Percentiles rank a stretch among this genome's conserved stretches.
Conservation (phyloP, 2,329 filamentous ascomycete genomes). For the Ceratocystis ficicola region DNA sequence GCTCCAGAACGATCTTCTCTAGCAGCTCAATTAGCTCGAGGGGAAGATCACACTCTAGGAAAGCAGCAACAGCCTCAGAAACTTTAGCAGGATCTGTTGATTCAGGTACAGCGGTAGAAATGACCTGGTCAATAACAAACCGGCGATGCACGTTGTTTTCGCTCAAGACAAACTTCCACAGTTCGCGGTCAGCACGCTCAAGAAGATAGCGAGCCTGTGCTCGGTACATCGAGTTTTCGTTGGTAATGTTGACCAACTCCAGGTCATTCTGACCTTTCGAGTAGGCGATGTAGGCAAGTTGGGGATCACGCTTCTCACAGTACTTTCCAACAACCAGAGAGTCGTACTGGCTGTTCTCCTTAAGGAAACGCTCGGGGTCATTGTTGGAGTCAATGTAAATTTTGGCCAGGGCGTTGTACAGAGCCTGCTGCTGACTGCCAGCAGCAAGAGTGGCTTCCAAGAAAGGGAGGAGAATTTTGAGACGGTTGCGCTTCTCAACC, state of each 20-base stretch:
- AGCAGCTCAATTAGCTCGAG: conserved; percentile 91
- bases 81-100: conserved; percentile 90
- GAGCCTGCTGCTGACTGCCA: conserved; percentile 90
- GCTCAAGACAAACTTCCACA: conserved; percentile 91
- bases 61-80: conserved; percentile 82
- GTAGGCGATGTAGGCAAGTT: conserved; percentile 88
- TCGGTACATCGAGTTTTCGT: conserved; percentile 99
- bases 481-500: conserved; percentile 88
- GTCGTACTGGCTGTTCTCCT: conserved; percentile 95
- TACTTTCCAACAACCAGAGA: conserved; percentile 89
- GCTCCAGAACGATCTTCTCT: conserved; percentile 99
- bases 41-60: conserved; percentile 82
- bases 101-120: conserved; percentile 85
- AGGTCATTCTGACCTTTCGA: conserved; percentile 94
- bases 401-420: conserved; percentile 95
- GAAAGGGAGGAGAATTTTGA: conserved; percentile 93
- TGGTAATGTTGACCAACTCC: conserved; percentile 93
- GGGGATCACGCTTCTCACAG: conserved; percentile 96
- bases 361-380: conserved; percentile 92
- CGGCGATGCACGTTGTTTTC: conserved; percentile 92
- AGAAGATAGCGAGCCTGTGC: conserved; percentile 92
- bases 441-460: conserved; percentile 79
- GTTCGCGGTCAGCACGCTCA: conserved; percentile 75
- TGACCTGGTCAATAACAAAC: conserved; percentile 90
- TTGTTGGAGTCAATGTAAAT: conserved; percentile 99